Evolutionary conservation across 768 basidiomycete genomes (phyloP), one percentile per base, ranked within the genome.

Genomic region (Saitozyma sp.): DNA sequence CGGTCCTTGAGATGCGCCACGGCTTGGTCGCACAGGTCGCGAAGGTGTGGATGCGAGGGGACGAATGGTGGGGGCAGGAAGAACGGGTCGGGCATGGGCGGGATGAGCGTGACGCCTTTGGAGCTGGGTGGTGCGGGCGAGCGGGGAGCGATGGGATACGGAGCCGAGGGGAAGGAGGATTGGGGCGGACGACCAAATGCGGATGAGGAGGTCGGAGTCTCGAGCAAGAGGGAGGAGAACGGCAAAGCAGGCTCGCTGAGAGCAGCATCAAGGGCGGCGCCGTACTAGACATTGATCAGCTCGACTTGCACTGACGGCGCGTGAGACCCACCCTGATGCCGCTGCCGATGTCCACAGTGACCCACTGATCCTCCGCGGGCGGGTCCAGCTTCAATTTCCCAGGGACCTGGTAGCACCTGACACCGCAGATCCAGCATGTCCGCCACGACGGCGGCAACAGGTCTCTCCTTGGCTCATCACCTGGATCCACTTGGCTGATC

Each of bases 21-120:
- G 8, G 77, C 74, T 13, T 57, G 37, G 39, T 65, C 56, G 29
- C 76, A 72, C 10, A 80, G 64, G 13, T 62, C 56, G 8, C 69
- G 63, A 9, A 80, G 70, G 17, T 73, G 71, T 0, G 76, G 71
- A 51, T 78, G 72, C 14, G 68, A 63, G 2, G 78, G 78, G 11
- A 75, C 74, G 58, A 78, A 79, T 7, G 78, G 78, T 9, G 75
- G 75, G n/a, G 78, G 78, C 13, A 79, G 71, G 66, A 79, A 79
- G 73, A 79, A 78, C 29, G 78, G 78, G 41, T 79, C 78, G 9
- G 67, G 66, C 9, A 74, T 50, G 0, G 67, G 70, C 0, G 77
- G 69, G 4, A 78, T 64, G 8, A 73, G 54, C 6, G 51, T 39
- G 6, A 42, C 48, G 14, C n/a, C 20, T 19, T 40, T 50, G 20